Base-by-base conservation (phyloP, 345 rosid species). In the Diplotaxis tenuifolia region DNA sequence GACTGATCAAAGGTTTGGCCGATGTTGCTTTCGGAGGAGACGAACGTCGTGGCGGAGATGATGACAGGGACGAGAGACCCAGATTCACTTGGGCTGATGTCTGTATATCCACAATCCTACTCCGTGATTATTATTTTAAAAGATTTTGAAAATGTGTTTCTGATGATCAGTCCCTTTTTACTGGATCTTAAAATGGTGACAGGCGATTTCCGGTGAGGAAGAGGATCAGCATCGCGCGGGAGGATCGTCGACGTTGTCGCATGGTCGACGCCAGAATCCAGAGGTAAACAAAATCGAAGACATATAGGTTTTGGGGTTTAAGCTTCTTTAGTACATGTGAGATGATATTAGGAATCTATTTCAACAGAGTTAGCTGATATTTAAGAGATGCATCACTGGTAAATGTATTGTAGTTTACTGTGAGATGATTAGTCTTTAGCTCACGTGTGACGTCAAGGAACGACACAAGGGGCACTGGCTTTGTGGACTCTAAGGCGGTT, bases 61-160 rank as follows among this genome's bases (percentile, higher is more conserved):
- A 4, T 68, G 40, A 65, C 25, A 82, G 82, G 7, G 88, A 85
- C 23, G 87, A 84, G 28, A 91, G 82, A 22, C 80, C 93, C 71
- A 82, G 92, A 87, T 89, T 92, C 78, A 79, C 77, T 56, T 89
- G 97, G 98, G 92, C 97, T 12, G 63, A 88, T 87, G 96, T 84
- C 10, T 5, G 71, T 63, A 29, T 20, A 9, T 12, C n/a, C n/a
- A n/a, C 61, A 42, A 14, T 0, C 47, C 45, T 3, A 14, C 45
- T 23, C 28, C 4, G 28, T 25, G 28, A 2, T 25, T 25, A 25
- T 25, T n/a, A 2, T 1, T 25, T 25, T 25, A 2, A 1, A 25
- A 25, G 28, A 25, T 25, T 25, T 29, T 29, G 25, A 45, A 2
- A 3, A 21, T 47, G 7, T 27, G 8, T 54, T 16, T 56, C 19